Evolutionary conservation across 225 moss, liverwort and hornwort genomes (phyloP).

Genomic region (Polytrichum commune): DNA sequence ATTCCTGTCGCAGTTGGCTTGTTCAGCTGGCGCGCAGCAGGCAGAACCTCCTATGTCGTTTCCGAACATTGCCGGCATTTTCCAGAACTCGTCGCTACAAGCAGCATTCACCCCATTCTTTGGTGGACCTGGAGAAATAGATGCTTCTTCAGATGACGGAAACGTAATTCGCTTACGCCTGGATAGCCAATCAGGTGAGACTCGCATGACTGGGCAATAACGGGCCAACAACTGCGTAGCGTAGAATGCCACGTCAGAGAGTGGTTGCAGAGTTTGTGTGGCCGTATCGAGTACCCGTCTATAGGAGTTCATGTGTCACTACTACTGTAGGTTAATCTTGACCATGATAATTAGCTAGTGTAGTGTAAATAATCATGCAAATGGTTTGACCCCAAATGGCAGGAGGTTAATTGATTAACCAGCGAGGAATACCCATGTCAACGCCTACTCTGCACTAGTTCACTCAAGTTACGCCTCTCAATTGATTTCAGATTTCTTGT

Average conservation of each 20-base stretch:
- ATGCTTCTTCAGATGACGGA: slow-evolving; percentile 33
- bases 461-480: no score
- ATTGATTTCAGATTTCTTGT: background rate
- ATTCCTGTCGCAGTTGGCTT: slow-evolving; percentile 25
- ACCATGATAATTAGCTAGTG: no score
- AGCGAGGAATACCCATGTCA: no score
- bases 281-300: background rate
- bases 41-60: slow-evolving; percentile 13
- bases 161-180: slow-evolving; percentile 51
- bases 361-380: no score
- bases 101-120: slow-evolving; percentile 43
- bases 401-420: no score
- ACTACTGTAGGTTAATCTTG: no score
- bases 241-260: slow-evolving; percentile 26
- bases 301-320: no score
- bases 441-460: no score
- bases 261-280: slow-evolving; percentile 2
- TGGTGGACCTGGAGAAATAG: slow-evolving; percentile 50
- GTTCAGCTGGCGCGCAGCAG: slow-evolving; percentile 10
- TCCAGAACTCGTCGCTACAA: slow-evolving; percentile 24
- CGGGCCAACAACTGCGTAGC: slow-evolving; percentile 4
- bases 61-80: slow-evolving; percentile 14
- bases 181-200: slow-evolving; percentile 50
- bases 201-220: slow-evolving; percentile 7
- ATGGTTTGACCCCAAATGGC: no score